Percentiles rank a stretch among this genome's conserved stretches.
Conservation (phyloP, 2,329 filamentous ascomycete genomes). For the Neurospora sp. region DNA sequence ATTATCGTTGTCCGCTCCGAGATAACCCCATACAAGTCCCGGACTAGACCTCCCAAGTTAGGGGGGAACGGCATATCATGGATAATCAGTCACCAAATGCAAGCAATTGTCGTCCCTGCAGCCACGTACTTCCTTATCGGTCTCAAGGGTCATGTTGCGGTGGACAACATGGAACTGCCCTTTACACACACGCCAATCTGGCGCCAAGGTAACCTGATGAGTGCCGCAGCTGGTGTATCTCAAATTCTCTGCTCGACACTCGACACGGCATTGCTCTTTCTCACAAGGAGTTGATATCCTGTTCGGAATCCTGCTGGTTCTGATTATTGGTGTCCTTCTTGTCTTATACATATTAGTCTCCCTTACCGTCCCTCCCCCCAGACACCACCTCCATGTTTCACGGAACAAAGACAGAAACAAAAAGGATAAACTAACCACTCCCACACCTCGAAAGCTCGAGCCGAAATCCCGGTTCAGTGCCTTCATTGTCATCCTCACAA, state of each 20-base stretch:
- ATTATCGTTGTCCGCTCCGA: background rate
- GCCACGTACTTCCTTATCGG: background rate
- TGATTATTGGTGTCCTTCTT: background rate
- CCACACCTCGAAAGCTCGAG: slow-evolving; percentile 2
- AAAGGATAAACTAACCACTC: background rate
- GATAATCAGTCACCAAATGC: background rate
- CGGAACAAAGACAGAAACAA: background rate
- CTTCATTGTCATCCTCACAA: slow-evolving; percentile 21
- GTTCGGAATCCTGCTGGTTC: background rate
- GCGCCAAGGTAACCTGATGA: background rate
- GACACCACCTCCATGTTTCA: background rate
- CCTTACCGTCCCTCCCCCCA: background rate
- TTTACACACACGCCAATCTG: background rate
- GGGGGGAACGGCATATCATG: background rate
- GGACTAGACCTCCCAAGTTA: background rate
- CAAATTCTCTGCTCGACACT: background rate
- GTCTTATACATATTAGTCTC: background rate
- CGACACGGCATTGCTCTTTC: background rate
- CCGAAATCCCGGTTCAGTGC: slow-evolving; percentile 5
- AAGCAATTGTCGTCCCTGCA: background rate
- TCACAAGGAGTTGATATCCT: background rate
- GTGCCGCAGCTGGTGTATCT: background rate
- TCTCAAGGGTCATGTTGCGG: background rate
- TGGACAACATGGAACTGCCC: background rate
- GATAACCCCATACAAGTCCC: background rate